Base-by-base conservation (phyloP, 2,329 filamentous ascomycete species). In the Stemphylium vesicarium region DNA sequence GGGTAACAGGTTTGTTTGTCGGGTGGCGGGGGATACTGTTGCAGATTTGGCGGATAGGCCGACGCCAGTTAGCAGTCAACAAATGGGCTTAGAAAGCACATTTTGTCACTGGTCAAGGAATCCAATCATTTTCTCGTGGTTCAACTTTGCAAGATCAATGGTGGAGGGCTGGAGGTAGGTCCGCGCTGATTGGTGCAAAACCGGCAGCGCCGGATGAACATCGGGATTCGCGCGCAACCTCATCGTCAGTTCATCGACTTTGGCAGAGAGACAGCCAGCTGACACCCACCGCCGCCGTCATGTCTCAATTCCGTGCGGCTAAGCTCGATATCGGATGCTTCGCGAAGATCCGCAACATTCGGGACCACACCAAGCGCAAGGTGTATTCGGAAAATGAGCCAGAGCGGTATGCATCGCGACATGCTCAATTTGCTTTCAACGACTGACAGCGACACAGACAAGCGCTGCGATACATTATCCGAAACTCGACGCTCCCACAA, bases 301-400 rank as follows among this genome's bases (percentile, higher is more conserved):
- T 76, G 74, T 73, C 91, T 42, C 90, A 93, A 81, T 97, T 96
- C 79, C 84, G 92, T 68, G 84, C 92, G 29, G 96, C 96, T 79
- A 93, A 88, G 82, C 87, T 97, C 66, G 92, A 98, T 68, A 80
- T 98, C 65, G 88, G 90, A 75, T 91, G 91, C 75, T 96, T 90
- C 73, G 78, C 96, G 79, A 97, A 97, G 73, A 86, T 89, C 75
- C 88, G 89, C 65, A 85, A 91, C 64, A 89, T 99, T 74, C 91
- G 95, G 69, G 95, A 99, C 78, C 92, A 98, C 80, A 93, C 92
- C 50, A 99, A 98, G 85, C 90, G 95, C 70, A 94, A 96, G 80
- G 91, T 92, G 55, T 97, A 93, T 71, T 90, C 89, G 73, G 83
- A 92, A 74, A 82, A 89, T 73, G 95, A 99, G 81, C 86, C 92